Base-by-base conservation (phyloP, 108 stramenopile genomes). In the Craspedostauros australis region DNA sequence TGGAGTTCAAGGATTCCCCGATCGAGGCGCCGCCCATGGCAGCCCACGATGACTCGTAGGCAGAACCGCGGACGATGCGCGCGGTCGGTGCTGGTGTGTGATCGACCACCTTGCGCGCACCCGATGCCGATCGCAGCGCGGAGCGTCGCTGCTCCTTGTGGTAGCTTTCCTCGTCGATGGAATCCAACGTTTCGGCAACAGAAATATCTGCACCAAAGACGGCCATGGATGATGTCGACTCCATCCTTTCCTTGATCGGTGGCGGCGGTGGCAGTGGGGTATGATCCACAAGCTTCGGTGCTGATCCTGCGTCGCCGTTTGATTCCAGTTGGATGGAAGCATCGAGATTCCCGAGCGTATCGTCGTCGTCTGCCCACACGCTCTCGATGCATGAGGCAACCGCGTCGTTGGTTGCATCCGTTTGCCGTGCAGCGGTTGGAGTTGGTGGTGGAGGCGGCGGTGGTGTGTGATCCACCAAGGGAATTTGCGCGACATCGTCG, bases 1-100 rank as follows among this genome's bases (percentile, higher is more conserved):
- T 46, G 65, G 85, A 66, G 80, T 66, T 80, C 73, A 86, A 46
- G 72, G 75, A 54, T 74, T 75, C 64, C 75, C 62, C 62, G 12
- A 63, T 52, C n/a, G 62, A 63, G 16, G 52, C 46, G 21, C 54
- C 52, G 11, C 62, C 62, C 6, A 44, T 40, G 19, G 43, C 62
- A 4, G 44, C 34, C 58, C 47, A 6, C 25, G 58, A 60, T 11
- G 46, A 31, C 20, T 63, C 52, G 4, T 27, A 23, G 3, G 42
- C 11, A 0, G 46, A n/a, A 14, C 39, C 60, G 2, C 43, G 41
- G 21, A 33, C 28, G 22, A 44, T 45, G n/a, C 52, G 36, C 6
- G 41, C 18, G 20, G 14, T 16, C 2, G 36, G 41, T n/a, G n/a
- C n/a, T 12, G 60, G 60, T 21, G 62, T 63, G 26, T 27, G 34